A percentile compares a stretch with the other conserved stretches of the same genome.
Conservation (phyloP, 1,284 basidiomycete species). For the Fomitopsis schrenkii region DNA sequence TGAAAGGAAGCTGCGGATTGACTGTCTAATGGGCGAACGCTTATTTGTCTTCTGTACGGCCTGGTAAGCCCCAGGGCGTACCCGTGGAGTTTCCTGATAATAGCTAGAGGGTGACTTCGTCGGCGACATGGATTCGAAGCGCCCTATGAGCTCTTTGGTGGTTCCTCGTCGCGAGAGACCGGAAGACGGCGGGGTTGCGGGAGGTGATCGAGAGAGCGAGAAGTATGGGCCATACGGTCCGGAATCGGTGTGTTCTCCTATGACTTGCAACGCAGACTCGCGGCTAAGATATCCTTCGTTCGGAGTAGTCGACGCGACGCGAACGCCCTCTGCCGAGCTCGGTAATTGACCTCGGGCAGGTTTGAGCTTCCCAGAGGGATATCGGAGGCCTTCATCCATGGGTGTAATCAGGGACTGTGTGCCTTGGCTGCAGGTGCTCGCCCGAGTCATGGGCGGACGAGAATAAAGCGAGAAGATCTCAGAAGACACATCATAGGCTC, state of each 20-base stretch:
- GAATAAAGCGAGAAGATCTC: conserved; percentile 24
- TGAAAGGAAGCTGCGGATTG: conserved; percentile 60
- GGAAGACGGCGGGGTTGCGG: neutral
- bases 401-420: conserved; percentile 19
- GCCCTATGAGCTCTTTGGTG: conserved; percentile 33
- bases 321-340: conserved; percentile 1
- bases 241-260: conserved; percentile 4
- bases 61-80: conserved; percentile 1
- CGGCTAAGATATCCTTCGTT: neutral
- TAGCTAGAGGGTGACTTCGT: neutral
- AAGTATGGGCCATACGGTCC: conserved; percentile 27
- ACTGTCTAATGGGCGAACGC: conserved; percentile 58
- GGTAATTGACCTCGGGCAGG: conserved; percentile 3
- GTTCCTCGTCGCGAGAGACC: conserved; percentile 21
- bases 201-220: conserved; percentile 16
- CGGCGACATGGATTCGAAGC: conserved; percentile 22
- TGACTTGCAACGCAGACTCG: neutral
- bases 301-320: conserved; percentile 9
- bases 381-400: conserved; percentile 11
- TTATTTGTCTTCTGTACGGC: conserved; percentile 20
- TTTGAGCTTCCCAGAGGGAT: neutral
- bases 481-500: conserved; percentile 15
- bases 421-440: conserved; percentile 13
- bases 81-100: neutral
- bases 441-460: conserved; percentile 15